A percentile compares a stretch with the other conserved stretches of the same genome.
phyloP scores from a whole-genome alignment of 2,329 filamentous ascomycete species.

The Aspergillus eucalypticola region DNA sequence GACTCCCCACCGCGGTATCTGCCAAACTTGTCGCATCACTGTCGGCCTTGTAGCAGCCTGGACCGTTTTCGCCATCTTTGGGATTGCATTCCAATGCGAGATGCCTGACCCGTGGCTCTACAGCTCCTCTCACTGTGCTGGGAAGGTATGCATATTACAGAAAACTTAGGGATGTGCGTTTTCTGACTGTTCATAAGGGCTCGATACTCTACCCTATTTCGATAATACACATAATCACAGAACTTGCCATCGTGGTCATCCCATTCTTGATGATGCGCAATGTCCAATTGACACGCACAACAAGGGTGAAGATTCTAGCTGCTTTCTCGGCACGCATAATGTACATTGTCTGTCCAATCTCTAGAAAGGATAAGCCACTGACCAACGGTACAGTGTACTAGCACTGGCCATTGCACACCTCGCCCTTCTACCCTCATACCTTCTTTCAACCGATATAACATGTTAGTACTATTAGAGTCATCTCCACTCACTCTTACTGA shows the following conservation, averaged over 20 bases:
- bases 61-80: constrained; percentile 23
- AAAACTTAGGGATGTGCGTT: background rate
- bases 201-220: constrained; percentile 21
- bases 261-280: constrained; percentile 28
- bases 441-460: constrained; percentile 19
- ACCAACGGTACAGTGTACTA: constrained; percentile 12
- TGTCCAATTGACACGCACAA: constrained; percentile 22
- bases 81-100: constrained; percentile 27
- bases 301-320: constrained; percentile 24
- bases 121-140: constrained; percentile 19
- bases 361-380: background rate
- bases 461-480: constrained; percentile 15
- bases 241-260: constrained; percentile 18
- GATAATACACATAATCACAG: constrained; percentile 21
- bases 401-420: constrained; percentile 19
- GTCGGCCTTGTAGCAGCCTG: constrained; percentile 15
- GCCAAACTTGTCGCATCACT: constrained; percentile 16
- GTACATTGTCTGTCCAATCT: constrained; percentile 4
- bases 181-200: constrained; percentile 11
- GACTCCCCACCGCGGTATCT: constrained; percentile 17
- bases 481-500: background rate
- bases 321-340: constrained; percentile 21
- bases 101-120: constrained; percentile 23
- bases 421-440: constrained; percentile 19
- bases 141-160: constrained; percentile 11